Evolutionary conservation across 768 basidiomycete genomes (phyloP), one percentile per base, ranked within the genome.

Genomic region (Kwoniella bestiolae): DNA sequence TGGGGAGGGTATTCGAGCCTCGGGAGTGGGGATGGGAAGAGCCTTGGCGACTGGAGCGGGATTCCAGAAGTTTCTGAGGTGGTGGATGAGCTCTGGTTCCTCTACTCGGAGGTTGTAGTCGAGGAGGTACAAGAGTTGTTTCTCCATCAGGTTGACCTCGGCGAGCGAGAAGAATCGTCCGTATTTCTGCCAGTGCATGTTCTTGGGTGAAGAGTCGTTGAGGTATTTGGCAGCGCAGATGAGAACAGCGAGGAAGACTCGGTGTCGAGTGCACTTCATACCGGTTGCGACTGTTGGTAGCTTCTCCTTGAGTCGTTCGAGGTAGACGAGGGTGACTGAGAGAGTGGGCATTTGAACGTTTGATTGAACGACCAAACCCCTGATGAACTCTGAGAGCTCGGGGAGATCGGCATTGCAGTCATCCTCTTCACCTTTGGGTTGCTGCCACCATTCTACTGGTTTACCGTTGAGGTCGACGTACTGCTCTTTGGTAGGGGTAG

Each of bases 161-260:
- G 83, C 80, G 28, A 80, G 74, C 23, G 82, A 88, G 77, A 90
- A 88, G 83, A 92, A 94, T 69, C 91, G 83, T 46, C 84, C 83
- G 79, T 93, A 91, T 52, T 83, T 82, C 61, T 89, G 86, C 95
- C 95, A 99, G 84, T 96, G 91, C 79, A 86, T 86, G 84, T 97
- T 99, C 85, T 94, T 95, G 47, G 77, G 78, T 6, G 77, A 78
- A n/a, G 90, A 90, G 82, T 94, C 92, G 82, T 99, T 96, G 77
- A 97, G 87, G 82, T 97, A 97, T 83, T 99, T 99, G 68, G 93
- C 90, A 25, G 95, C 89, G 45, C 92, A 90, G 81, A 99, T 97
- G 73, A 99, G 89, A 0, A 91, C 89, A 25, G 95, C 95, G 72
- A 99, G 86, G 83, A 99, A 97, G 57, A 99, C 90, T 52, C 95